Evolutionary conservation across 75 land plant genomes (phyloP).

Genomic region (Isoetes taiwanensis): DNA sequence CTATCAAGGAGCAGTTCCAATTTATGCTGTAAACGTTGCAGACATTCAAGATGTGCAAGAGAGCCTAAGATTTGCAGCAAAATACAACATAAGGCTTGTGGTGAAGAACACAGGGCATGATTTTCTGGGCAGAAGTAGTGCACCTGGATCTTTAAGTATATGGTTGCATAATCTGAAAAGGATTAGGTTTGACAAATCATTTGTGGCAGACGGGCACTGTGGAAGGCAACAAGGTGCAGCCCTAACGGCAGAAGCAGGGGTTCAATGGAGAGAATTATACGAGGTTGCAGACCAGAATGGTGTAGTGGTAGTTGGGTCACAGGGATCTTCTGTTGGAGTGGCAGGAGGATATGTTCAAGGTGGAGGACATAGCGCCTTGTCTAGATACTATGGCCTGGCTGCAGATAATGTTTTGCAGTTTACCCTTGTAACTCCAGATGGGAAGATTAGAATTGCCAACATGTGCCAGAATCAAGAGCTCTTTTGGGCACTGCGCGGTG

Average conservation of each 20-base stretch:
- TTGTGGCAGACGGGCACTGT: not conserved
- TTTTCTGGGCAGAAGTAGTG: slow-evolving; percentile 16
- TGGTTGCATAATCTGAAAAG: slow-evolving; percentile 16
- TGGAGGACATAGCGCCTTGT: slow-evolving; percentile 22
- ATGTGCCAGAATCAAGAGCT: slow-evolving; percentile 13
- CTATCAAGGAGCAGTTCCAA: slow-evolving; percentile 19
- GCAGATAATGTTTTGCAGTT: slow-evolving; percentile 23
- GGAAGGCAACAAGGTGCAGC: slow-evolving; percentile 12
- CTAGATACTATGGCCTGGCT: slow-evolving; percentile 14
- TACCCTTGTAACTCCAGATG: slow-evolving; percentile 19
- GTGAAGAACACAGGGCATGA: slow-evolving; percentile 26
- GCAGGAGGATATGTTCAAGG: slow-evolving; percentile 21
- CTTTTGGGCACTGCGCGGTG: slow-evolving; percentile 30
- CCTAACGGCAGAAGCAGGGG: slow-evolving; percentile 12
- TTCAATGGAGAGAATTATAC: slow-evolving; percentile 18
- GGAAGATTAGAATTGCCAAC: slow-evolving; percentile 6
- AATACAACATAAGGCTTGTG: slow-evolving; percentile 11
- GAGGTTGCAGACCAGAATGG: not conserved
- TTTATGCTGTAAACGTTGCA: slow-evolving; percentile 9
- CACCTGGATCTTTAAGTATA: slow-evolving; percentile 9
- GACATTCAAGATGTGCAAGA: not conserved
- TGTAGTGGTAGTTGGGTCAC: slow-evolving; percentile 8
- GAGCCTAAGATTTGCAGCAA: slow-evolving; percentile 11
- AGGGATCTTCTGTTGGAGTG: slow-evolving; percentile 8
- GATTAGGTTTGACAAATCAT: slow-evolving; percentile 11